These are phyloP conservation scores for Globisporangium parvum DNA, from an alignment of 352 stramenopile species.

Conservation along the genomic window DNA sequence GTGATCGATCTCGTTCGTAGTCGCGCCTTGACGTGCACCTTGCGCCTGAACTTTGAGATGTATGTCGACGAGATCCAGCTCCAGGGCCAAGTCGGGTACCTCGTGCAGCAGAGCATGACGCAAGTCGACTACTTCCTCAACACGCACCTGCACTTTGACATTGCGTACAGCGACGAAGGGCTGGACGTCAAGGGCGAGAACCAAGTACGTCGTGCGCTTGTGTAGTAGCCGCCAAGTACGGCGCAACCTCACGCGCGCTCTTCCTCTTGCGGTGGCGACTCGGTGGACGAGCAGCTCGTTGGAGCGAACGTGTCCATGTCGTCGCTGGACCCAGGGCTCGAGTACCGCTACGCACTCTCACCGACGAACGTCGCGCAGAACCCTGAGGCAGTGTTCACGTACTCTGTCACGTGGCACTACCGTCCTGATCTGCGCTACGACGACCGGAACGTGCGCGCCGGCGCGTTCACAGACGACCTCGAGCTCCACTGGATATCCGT, in stretches of 20 bases:
- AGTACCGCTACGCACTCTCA: slow-evolving; percentile 55
- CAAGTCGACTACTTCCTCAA: slow-evolving; percentile 90
- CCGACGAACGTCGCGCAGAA: slow-evolving; percentile 29
- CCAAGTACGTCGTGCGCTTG: slow-evolving; percentile 26
- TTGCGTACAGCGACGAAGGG: slow-evolving; percentile 89
- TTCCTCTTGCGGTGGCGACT: slow-evolving; percentile 5
- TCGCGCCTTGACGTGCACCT: slow-evolving; percentile 16
- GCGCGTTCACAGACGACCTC: slow-evolving; percentile 45
- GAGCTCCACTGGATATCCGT: slow-evolving; percentile 98
- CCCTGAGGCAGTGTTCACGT: slow-evolving; percentile 87
- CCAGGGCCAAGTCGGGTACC: slow-evolving; percentile 93
- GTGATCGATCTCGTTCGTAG: background rate
- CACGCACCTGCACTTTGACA: slow-evolving; percentile 94
- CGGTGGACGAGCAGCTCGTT: slow-evolving; percentile 34
- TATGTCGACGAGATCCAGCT: slow-evolving; percentile 97
- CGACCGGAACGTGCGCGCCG: slow-evolving; percentile 85
- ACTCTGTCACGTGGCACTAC: slow-evolving; percentile 95
- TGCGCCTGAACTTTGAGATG: slow-evolving; percentile 89
- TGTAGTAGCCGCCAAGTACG: no score
- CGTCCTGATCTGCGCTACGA: slow-evolving; percentile 84
- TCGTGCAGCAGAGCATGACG: slow-evolving; percentile 64
- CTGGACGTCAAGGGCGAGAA: slow-evolving; percentile 80
- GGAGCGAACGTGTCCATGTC: slow-evolving; percentile 66
- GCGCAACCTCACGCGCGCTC: no score
- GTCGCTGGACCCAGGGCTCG: slow-evolving; percentile 44